Base-by-base conservation (phyloP, 192 early-diverging fungal species). In the Umbelopsis isabellina region DNA sequence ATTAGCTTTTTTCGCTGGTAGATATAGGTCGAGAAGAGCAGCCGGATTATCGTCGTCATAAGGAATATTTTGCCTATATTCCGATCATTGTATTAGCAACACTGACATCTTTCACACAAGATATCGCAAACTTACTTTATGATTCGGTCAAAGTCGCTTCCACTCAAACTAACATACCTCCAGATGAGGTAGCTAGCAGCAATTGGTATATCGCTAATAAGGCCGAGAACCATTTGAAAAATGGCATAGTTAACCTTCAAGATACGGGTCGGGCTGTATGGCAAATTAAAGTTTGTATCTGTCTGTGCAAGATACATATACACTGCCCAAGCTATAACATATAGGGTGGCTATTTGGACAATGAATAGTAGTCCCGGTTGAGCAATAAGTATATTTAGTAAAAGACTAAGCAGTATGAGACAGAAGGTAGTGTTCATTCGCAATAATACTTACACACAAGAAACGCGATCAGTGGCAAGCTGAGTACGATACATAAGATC, bases 231-330 rank as follows among this genome's bases (percentile, higher is more conserved):
- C 37, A 66, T 2, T 23, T 64, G 67, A 2, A 78, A 37, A 12
- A 69, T 8, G 21, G 49, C 52, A 20, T 73, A 69, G 55, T 83
- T 80, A 23, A 83, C 68, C 69, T 83, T 80, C 10, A 80, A 46
- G 18, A 83, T 66, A 33, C 76, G 69, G 18, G 55, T 47, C 1
- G 82, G 82, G 20, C 75, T 75, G 30, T 72, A 75, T 3, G 82
- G 82, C 11, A 83, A 46, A 53, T 78, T 74, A 65, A 80, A 77
- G 49, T 46, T 6, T 10, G 53, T 53, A 46, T 83, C 79, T 44
- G 71, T 73, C 49, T 80, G 82, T 3, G 76, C 82, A 27, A 47
- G 22, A 20, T 69, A 21, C 9, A 73, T 47, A 41, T 76, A 74
- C 0, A 44, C 65, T 41, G 46, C 22, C 79, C 79, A 80, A n/a